Evolutionary conservation across 805 yeast species (phyloP), one percentile per base, ranked within the genome.

Genomic region (Saturnispora hagleri): DNA sequence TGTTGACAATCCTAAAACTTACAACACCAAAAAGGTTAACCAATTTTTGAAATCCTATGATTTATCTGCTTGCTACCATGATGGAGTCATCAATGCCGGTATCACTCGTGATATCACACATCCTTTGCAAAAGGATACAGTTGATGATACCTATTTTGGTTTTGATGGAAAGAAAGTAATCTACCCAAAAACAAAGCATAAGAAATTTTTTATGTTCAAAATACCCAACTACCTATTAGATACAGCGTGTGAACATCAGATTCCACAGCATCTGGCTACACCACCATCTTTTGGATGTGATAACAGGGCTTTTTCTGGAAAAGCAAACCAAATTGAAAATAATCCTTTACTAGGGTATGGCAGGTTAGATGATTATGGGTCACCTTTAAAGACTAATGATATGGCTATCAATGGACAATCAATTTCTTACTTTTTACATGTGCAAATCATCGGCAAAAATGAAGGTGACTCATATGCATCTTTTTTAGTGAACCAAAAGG

Each of bases 151-250:
- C n/a, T n/a, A n/a, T n/a, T n/a, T n/a, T n/a, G n/a, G n/a, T n/a
- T n/a, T n/a, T n/a, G n/a, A n/a, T n/a, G n/a, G n/a, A n/a, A n/a
- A n/a, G n/a, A n/a, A n/a, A n/a, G n/a, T n/a, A n/a, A n/a, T n/a
- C n/a, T n/a, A n/a, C 38, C 83, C 86, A 0, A 67, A 74, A 20
- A 61, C 56, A 1, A 73, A 68, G 50, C 75, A 78, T 57, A 81
- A 80, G 59, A 82, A 82, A 60, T 74, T 71, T 53, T 79, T 82
- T 59, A 71, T 75, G 26, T 82, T 82, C 60, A 76, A 71, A 58
- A 70, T 81, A 46, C 87, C 87, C 0, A 60, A 66, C 17, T 70
- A 68, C 52, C 64, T 80, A 42, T 62, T 82, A 13, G 86, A 81
- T 56, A 72, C 70, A 17, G 62, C 73, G 2, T 81, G 86, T 57